Percentiles rank a stretch among this genome's conserved stretches.
phyloP scores from a whole-genome alignment of 768 basidiomycete genomes.

The Rhizopogon salebrosus region DNA sequence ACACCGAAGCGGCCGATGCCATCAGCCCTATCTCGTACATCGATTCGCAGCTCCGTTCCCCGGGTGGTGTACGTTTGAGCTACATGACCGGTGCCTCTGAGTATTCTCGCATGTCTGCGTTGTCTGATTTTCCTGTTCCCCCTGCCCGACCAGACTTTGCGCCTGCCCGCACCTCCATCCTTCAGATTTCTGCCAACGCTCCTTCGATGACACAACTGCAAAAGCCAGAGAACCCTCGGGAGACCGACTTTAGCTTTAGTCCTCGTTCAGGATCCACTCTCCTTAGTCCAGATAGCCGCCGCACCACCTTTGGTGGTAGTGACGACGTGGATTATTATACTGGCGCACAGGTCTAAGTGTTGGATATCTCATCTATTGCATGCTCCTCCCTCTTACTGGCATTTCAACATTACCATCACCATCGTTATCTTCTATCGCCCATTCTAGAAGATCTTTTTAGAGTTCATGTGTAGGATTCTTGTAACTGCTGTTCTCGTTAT shows the following conservation, averaged over 20 bases:
- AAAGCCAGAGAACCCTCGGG: background rate
- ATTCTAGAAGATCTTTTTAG: background rate
- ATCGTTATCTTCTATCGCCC: background rate
- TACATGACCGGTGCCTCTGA: slow-evolving; percentile 54
- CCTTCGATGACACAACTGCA: slow-evolving; percentile 2
- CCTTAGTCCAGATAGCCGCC: slow-evolving; percentile 10
- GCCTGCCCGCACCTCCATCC: slow-evolving; percentile 33
- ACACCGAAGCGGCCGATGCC: slow-evolving; percentile 2
- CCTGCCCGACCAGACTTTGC: slow-evolving; percentile 31
- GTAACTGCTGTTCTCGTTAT: background rate
- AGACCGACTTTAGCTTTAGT: slow-evolving; percentile 5
- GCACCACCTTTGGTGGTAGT: slow-evolving; percentile 23
- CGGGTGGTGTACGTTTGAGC: slow-evolving; percentile 42
- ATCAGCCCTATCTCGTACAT: slow-evolving; percentile 15
- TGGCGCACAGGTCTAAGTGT: slow-evolving; percentile 7
- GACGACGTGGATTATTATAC: slow-evolving; percentile 18
- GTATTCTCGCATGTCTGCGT: slow-evolving; percentile 59
- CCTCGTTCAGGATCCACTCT: slow-evolving; percentile 5
- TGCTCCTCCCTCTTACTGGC: background rate
- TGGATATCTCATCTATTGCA: slow-evolving; percentile 5
- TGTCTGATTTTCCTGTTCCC: slow-evolving; percentile 70
- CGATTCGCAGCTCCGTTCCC: slow-evolving; percentile 17
- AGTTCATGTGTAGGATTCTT: background rate
- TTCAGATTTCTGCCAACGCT: slow-evolving; percentile 40
- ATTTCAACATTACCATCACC: background rate